These are phyloP conservation scores for Biscogniauxia mediterranea DNA, from an alignment of 2,329 filamentous ascomycete genomes.

Conservation along the genomic window DNA sequence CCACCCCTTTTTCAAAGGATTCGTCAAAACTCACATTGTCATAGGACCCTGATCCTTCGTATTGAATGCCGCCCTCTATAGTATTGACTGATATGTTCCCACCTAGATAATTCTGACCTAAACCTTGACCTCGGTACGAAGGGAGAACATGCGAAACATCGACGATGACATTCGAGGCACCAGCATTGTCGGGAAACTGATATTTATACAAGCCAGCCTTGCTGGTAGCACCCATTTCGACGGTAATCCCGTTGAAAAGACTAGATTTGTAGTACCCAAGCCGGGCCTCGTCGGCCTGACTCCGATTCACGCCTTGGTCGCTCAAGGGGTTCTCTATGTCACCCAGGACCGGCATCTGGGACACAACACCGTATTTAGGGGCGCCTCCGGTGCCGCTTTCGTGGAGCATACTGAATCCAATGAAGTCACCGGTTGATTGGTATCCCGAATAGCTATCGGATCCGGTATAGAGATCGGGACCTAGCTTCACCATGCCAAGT, in stretches of 20 bases:
- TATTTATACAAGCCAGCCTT: slow-evolving; percentile 63
- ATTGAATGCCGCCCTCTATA: slow-evolving; percentile 44
- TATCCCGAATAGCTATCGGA: slow-evolving; percentile 55
- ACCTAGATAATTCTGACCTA: slow-evolving; percentile 62
- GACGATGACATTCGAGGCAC: slow-evolving; percentile 51
- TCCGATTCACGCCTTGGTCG: slow-evolving; percentile 55
- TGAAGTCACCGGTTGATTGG: slow-evolving; percentile 49
- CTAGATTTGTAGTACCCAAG: slow-evolving; percentile 62
- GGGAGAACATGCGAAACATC: slow-evolving; percentile 67
- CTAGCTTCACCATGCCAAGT: slow-evolving; percentile 49
- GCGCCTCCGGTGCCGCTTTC: slow-evolving; percentile 67
- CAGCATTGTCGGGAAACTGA: slow-evolving; percentile 46
- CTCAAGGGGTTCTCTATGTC: slow-evolving; percentile 52
- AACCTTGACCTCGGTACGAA: slow-evolving; percentile 57
- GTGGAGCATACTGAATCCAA: slow-evolving; percentile 63
- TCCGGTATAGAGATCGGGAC: slow-evolving; percentile 48
- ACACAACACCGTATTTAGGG: slow-evolving; percentile 67
- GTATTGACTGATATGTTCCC: slow-evolving; percentile 53
- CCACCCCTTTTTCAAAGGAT: background rate
- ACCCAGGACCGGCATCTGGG: slow-evolving; percentile 56
- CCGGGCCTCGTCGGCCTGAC: slow-evolving; percentile 47
- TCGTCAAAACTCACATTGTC: slow-evolving; percentile 48
- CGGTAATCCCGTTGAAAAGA: slow-evolving; percentile 52
- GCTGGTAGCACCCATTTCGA: slow-evolving; percentile 55
- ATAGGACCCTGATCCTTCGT: slow-evolving; percentile 61